Evolutionary conservation across 2,329 filamentous ascomycete species (phyloP).

Genomic region (Ophiostoma tasmaniense): DNA sequence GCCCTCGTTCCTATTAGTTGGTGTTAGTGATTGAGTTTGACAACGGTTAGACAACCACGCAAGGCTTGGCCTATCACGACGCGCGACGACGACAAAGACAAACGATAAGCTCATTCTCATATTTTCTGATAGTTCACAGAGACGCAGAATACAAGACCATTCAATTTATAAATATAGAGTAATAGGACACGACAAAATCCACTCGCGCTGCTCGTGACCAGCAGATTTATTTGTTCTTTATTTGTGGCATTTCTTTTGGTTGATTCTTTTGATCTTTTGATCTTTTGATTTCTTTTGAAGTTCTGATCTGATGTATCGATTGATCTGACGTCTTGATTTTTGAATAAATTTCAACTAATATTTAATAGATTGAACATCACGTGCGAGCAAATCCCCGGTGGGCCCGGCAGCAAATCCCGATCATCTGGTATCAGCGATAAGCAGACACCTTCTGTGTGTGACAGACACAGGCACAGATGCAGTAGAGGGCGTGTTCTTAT

Average conservation of each 20-base stretch:
- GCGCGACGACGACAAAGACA: constrained; percentile 8
- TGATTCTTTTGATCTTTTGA: background rate
- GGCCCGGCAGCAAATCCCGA: constrained; percentile 15
- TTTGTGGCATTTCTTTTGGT: background rate
- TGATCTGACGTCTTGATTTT: background rate
- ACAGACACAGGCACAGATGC: no score
- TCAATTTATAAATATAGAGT: constrained; percentile 2
- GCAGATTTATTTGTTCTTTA: constrained; percentile 8
- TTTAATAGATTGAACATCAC: background rate
- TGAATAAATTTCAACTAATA: background rate
- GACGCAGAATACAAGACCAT: no score
- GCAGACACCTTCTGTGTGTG: background rate
- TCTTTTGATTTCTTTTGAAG: background rate
- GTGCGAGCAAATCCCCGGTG: background rate
- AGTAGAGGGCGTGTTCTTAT: background rate
- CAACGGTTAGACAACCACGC: constrained; percentile 20
- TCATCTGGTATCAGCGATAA: constrained; percentile 9
- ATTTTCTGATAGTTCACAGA: no score
- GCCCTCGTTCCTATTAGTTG: background rate
- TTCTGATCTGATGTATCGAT: no score
- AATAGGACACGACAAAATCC: constrained; percentile 19
- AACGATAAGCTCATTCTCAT: constrained; percentile 8
- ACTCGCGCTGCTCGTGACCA: constrained; percentile 16
- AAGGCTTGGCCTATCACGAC: constrained; percentile 20
- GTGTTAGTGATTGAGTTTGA: constrained; percentile 20